Conservation (phyloP, 2,329 filamentous ascomycete genomes). For the Cladosporium sp. region DNA sequence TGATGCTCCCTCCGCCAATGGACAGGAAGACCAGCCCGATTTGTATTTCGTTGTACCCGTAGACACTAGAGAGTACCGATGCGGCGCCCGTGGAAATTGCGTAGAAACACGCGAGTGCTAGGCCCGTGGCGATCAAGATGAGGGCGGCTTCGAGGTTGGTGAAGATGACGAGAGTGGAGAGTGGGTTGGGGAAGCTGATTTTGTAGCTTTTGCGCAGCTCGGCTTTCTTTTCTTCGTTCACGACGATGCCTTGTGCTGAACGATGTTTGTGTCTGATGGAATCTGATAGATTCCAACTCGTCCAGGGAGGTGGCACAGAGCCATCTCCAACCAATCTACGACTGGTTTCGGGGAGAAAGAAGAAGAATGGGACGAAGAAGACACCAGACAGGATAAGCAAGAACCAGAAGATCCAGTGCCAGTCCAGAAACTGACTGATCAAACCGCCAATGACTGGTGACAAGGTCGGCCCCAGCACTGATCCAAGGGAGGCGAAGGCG, state of each 20-base stretch:
- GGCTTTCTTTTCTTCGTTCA: slow-evolving; percentile 21
- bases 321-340: slow-evolving; percentile 56
- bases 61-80: slow-evolving; percentile 32
- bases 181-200: slow-evolving; percentile 26
- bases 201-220: slow-evolving; percentile 22
- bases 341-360: slow-evolving; percentile 52
- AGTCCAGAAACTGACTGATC: slow-evolving; percentile 59
- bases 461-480: slow-evolving; percentile 46
- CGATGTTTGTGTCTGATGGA: slow-evolving; percentile 18
- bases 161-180: slow-evolving; percentile 25
- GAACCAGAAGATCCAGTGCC: slow-evolving; percentile 63
- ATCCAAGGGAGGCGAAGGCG: slow-evolving; percentile 57
- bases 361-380: slow-evolving; percentile 51
- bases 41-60: slow-evolving; percentile 37
- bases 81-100: slow-evolving; percentile 38
- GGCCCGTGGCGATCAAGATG: slow-evolving; percentile 34
- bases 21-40: slow-evolving; percentile 42
- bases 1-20: slow-evolving; percentile 36
- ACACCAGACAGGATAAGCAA: slow-evolving; percentile 48
- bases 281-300: slow-evolving; percentile 56
- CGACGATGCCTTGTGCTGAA: slow-evolving; percentile 15
- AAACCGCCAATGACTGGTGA: slow-evolving; percentile 61
- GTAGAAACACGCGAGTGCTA: slow-evolving; percentile 40
- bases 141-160: slow-evolving; percentile 33
- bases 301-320: slow-evolving; percentile 52